Evolutionary conservation across 257 asterid species (phyloP).

Genomic region (Primulina tabacum): DNA sequence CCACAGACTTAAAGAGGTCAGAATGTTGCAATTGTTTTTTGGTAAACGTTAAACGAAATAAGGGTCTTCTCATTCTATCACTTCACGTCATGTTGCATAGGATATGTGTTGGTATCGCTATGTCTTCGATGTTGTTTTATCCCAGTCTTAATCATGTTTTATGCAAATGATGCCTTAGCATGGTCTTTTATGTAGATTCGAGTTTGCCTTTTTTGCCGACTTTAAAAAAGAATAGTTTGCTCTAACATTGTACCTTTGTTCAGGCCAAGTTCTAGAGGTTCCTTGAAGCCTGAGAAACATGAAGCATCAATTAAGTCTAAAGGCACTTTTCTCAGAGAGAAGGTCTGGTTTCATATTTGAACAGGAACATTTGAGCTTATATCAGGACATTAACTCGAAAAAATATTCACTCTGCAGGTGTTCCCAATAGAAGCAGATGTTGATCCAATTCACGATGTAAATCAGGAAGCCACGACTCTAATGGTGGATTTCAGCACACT

Average conservation of each 20-base stretch:
- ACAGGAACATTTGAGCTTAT: slow-evolving; percentile 4
- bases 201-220: not conserved
- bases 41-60: not conserved
- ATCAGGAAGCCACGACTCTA: slow-evolving; percentile 17
- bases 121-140: not conserved
- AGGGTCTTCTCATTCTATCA: not conserved
- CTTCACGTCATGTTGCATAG: not conserved
- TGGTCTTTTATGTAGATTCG: not conserved
- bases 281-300: slow-evolving; percentile 30
- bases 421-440: slow-evolving; percentile 31
- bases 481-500: slow-evolving; percentile 11
- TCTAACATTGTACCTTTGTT: slow-evolving; percentile 20
- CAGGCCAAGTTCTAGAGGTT: slow-evolving; percentile 33
- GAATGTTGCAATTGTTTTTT: slow-evolving; percentile 8
- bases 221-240: not conserved
- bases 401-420: slow-evolving; percentile 24
- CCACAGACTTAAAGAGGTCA: slow-evolving; percentile 37
- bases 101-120: not conserved
- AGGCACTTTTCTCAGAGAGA: slow-evolving; percentile 17
- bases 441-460: slow-evolving; percentile 21
- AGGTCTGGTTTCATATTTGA: slow-evolving; percentile 28
- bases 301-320: slow-evolving; percentile 24
- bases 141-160: not conserved
- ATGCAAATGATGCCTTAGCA: not conserved
- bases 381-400: not conserved